phyloP scores from a whole-genome alignment of 1,284 basidiomycete genomes.

The Puccinia brachypodii region DNA sequence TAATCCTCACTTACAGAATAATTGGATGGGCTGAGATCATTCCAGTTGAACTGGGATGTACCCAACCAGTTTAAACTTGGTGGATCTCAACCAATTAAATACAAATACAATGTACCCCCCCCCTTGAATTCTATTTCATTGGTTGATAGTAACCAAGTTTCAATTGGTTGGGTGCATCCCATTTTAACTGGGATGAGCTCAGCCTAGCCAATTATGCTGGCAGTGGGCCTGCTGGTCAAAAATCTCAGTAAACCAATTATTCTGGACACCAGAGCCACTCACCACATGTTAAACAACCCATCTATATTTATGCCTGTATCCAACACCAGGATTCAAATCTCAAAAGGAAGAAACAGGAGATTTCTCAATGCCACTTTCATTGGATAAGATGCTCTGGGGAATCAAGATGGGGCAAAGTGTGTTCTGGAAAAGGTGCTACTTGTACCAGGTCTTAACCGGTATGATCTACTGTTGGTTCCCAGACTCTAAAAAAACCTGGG shows the following conservation, averaged over 20 bases:
- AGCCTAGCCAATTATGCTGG: too few relatives aligned
- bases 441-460: not conserved
- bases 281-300: slow-evolving; percentile 8
- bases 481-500: not conserved
- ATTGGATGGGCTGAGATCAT: too few relatives aligned
- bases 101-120: too few relatives aligned
- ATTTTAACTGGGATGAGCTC: too few relatives aligned
- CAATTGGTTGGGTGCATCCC: too few relatives aligned
- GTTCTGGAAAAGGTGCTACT: not conserved
- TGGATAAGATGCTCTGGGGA: not conserved
- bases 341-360: not conserved
- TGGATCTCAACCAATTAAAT: too few relatives aligned
- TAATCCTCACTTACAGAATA: too few relatives aligned
- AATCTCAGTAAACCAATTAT: not conserved
- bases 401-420: not conserved
- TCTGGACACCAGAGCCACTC: not conserved
- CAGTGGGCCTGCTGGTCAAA: not conserved
- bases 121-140: too few relatives aligned
- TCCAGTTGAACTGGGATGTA: too few relatives aligned
- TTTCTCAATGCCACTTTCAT: not conserved
- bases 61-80: too few relatives aligned
- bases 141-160: too few relatives aligned
- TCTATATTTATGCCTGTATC: not conserved
- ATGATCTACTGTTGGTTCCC: not conserved
- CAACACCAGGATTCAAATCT: not conserved